A percentile compares a stretch with the other conserved stretches of the same genome.
phyloP scores from a whole-genome alignment of 352 stramenopile genomes.

The Phytophthora sansomeana region DNA sequence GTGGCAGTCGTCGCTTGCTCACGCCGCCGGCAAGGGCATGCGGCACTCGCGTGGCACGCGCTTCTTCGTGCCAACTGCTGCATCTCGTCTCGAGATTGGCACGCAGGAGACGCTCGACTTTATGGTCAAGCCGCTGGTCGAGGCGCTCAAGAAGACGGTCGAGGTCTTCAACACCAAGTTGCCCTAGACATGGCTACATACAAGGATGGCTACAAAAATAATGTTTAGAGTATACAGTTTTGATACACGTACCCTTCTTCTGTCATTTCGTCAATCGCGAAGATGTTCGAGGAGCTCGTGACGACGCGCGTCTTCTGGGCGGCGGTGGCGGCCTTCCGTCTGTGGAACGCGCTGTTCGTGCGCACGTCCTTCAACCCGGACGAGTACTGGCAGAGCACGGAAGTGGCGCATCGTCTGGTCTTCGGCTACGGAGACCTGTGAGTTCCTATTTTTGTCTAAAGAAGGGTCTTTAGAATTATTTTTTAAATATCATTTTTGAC shows the following conservation, averaged over 20 bases:
- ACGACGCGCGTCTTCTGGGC: conserved; percentile 58
- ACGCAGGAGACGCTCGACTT: conserved; percentile 83
- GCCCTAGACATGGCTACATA: conserved; percentile 30
- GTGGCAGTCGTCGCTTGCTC: conserved; percentile 88
- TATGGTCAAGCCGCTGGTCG: conserved; percentile 72
- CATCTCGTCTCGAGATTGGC: conserved; percentile 84
- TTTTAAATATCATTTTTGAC: conserved; percentile 7
- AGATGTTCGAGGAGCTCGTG: conserved; percentile 46
- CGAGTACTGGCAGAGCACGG: conserved; percentile 91
- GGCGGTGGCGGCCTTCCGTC: conserved; percentile 63
- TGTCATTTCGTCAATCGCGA: conserved; percentile 17
- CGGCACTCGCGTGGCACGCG: conserved; percentile 83
- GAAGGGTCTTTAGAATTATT: conserved; percentile 2
- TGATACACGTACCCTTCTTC: conserved; percentile 6
- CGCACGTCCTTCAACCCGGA: conserved; percentile 89
- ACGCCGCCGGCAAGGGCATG: conserved; percentile 82
- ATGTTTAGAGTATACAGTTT: conserved; percentile 23
- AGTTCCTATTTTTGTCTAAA: conserved; percentile 12
- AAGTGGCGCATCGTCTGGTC: conserved; percentile 88
- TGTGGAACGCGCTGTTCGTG: conserved; percentile 87
- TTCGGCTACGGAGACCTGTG: conserved; percentile 89
- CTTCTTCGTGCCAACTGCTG: conserved; percentile 85
- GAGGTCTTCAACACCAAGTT: conserved; percentile 88
- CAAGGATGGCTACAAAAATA: conserved; percentile 22
- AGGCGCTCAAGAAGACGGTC: conserved; percentile 82